Base-by-base conservation (phyloP, 106 monocot species). In the Allium cepa region DNA sequence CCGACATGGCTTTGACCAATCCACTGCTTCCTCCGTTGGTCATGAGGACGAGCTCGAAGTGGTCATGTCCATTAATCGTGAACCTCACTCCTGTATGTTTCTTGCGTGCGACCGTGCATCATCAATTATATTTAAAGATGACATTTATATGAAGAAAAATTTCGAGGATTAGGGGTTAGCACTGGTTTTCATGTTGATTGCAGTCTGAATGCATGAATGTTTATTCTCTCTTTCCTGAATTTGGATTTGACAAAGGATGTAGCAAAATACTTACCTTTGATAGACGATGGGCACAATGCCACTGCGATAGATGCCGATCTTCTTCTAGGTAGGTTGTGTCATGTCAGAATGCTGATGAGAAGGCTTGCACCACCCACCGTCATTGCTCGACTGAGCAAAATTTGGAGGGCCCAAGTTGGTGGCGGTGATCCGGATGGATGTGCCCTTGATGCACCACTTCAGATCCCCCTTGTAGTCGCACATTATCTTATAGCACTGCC, bases 21-120 rank as follows among this genome's bases (percentile, higher is more conserved):
- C 88, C 84, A 10, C 67, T 76, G 0, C 82, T 81, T 0, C 61
- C 88, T 3, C 84, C 81, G 22, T 88, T 88, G 62, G 59, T 74
- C 2, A 88, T 63, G 16, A 82, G 50, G 7, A 88, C 88, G 1
- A 79, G 49, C 1, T 50, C 55, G 71, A 69, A 76, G 62, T 78
- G 1, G 60, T 58, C 68, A 75, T 77, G 0, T 6, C 85, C 76
- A 15, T 80, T 59, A 6, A 85, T 59, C 47, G 70, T 28, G 66
- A 90, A 90, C 72, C 62, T 70, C 4, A 90, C 78, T 3, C 89
- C 89, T 3, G 82, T 77, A 10, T 53, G 10, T 15, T 53, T 8
- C 58, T 49, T 58, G 71, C 79, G 9, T 2, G 12, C 67, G 76
- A 84, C 11, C 49, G 46, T 9, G 66, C 36, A 36, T n/a, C n/a